Conservation (phyloP, 2,329 filamentous ascomycete species). For the Cucurbitaria berberidis region DNA sequence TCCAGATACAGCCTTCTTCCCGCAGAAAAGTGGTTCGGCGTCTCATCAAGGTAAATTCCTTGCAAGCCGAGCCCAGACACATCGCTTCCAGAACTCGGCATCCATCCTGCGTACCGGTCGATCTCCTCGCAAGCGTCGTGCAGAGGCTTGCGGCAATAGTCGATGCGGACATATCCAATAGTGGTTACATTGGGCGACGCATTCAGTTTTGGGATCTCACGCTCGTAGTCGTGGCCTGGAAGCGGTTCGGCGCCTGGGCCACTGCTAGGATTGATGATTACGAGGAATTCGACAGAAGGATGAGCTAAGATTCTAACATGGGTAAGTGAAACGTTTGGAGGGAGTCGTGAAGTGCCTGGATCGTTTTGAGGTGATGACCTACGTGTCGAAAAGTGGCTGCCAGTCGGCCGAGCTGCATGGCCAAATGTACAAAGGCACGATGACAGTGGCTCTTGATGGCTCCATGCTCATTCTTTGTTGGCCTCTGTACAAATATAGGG, state of each 20-base stretch:
- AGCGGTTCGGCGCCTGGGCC: constrained; percentile 53
- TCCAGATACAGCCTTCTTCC: constrained; percentile 6
- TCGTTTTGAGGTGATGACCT: not conserved
- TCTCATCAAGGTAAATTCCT: constrained; percentile 59
- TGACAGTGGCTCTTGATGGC: not conserved
- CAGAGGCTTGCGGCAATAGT: constrained; percentile 45
- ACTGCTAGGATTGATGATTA: constrained; percentile 54
- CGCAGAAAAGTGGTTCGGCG: constrained; percentile 34
- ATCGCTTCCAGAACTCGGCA: constrained; percentile 14
- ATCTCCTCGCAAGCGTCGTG: constrained; percentile 45
- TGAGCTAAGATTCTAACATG: constrained; percentile 14
- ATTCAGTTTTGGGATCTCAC: constrained; percentile 48
- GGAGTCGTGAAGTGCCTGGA: not conserved
- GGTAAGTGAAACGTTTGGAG: not conserved
- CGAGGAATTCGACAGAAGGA: constrained; percentile 51
- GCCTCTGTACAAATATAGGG: not conserved
- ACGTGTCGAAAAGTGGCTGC: constrained; percentile 1
- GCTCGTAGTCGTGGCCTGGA: constrained; percentile 53
- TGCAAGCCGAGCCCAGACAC: constrained; percentile 49
- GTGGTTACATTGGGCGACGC: constrained; percentile 54
- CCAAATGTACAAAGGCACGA: constrained; percentile 5
- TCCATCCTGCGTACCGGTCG: constrained; percentile 53
- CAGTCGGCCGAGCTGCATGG: not conserved
- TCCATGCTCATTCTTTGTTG: not conserved
- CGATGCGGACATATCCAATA: constrained; percentile 57